phyloP scores from a whole-genome alignment of 1,284 basidiomycete genomes.

The Marasmius tenuissimus region DNA sequence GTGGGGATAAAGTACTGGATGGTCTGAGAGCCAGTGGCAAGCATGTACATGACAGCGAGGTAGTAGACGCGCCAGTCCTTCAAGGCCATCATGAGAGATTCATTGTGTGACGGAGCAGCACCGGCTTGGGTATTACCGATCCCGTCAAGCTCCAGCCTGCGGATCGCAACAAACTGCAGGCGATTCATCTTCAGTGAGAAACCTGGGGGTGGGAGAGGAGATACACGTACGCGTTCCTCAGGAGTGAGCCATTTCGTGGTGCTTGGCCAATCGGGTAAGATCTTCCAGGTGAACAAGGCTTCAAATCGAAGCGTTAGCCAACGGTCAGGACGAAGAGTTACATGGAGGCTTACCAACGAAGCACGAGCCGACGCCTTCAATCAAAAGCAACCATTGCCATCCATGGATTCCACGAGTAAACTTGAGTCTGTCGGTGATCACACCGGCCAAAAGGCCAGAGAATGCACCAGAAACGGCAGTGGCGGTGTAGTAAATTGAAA shows the following conservation, averaged over 20 bases:
- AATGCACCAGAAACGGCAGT: constrained; percentile 51
- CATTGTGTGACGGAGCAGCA: constrained; percentile 27
- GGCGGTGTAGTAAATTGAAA: constrained; percentile 25
- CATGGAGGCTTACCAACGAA: not conserved
- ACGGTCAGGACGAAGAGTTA: not conserved
- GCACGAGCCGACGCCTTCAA: constrained; percentile 26
- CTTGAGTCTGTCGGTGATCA: constrained; percentile 42
- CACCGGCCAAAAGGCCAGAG: constrained; percentile 32
- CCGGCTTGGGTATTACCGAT: constrained; percentile 25
- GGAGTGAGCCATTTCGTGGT: constrained; percentile 38
- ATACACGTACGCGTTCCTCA: constrained; percentile 28
- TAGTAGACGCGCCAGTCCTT: constrained; percentile 31
- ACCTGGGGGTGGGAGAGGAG: not conserved
- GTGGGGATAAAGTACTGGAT: constrained; percentile 46
- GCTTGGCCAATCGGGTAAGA: constrained; percentile 36
- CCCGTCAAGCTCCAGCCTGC: constrained; percentile 36
- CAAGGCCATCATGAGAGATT: constrained; percentile 34
- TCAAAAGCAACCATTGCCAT: constrained; percentile 36
- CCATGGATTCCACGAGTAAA: constrained; percentile 36
- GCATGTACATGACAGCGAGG: constrained; percentile 35
- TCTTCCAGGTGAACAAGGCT: constrained; percentile 18
- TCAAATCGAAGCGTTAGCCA: not conserved
- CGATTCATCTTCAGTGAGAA: not conserved
- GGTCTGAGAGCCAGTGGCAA: constrained; percentile 38
- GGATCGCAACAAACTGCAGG: constrained; percentile 31